phyloP scores from a whole-genome alignment of 2,329 filamentous ascomycete species.

The Penicillium sp. region DNA sequence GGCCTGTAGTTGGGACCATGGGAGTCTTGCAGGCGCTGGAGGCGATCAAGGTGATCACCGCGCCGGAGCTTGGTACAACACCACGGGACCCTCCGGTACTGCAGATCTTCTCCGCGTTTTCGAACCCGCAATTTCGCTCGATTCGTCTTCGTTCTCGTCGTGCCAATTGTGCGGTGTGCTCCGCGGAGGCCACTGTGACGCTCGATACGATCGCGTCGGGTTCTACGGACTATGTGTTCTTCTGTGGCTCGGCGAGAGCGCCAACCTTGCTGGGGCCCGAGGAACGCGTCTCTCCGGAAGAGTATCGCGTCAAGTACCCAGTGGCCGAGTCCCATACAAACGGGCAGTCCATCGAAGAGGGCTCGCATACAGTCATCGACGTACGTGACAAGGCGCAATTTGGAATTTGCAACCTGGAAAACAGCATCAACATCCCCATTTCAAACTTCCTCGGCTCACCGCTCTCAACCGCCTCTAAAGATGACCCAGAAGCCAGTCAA shows the following conservation, averaged over 20 bases:
- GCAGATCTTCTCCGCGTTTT: conserved; percentile 45
- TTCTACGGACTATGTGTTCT: conserved; percentile 75
- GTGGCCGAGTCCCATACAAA: neutral
- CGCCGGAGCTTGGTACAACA: conserved; percentile 22
- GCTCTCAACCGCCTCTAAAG: neutral
- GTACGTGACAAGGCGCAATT: conserved; percentile 82
- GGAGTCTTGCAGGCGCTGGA: conserved; percentile 88
- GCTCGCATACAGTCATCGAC: conserved; percentile 64
- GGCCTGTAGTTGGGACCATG: conserved; percentile 89
- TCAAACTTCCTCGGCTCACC: conserved; percentile 37
- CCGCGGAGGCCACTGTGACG: conserved; percentile 58
- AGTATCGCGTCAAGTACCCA: conserved; percentile 48
- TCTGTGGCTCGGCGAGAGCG: conserved; percentile 65
- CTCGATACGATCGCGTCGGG: conserved; percentile 58
- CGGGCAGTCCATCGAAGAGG: neutral
- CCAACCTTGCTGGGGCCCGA: conserved; percentile 55
- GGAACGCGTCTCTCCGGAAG: conserved; percentile 63
- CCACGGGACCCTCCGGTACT: conserved; percentile 34
- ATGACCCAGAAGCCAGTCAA: neutral
- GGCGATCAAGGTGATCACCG: conserved; percentile 73
- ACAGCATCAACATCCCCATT: conserved; percentile 61
- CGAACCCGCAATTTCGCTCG: conserved; percentile 58
- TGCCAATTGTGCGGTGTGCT: conserved; percentile 72
- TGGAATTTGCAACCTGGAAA: conserved; percentile 69
- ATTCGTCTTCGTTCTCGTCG: conserved; percentile 69